Evolutionary conservation across 139 green algal species (phyloP), one percentile per base, ranked within the genome.

Genomic region (Chara braunii): DNA sequence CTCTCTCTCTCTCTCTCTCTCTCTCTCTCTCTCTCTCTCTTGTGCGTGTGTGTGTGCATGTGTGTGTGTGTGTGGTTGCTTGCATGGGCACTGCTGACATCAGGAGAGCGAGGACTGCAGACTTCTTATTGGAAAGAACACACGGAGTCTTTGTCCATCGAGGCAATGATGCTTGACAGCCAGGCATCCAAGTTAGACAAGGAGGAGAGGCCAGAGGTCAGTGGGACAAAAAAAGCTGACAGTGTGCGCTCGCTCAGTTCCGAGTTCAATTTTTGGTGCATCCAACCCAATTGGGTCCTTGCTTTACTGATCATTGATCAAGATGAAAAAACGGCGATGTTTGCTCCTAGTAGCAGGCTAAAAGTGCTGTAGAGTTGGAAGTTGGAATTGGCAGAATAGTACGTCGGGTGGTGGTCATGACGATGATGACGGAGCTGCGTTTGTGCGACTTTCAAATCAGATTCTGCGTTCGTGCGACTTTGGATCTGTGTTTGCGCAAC

Each of bases 91-190:
- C n/a, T n/a, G n/a, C n/a, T n/a, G n/a, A n/a, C n/a, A n/a, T n/a
- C 60, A 70, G 60, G 26, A 3, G 87, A 94, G 50, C 74, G 87
- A 1, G 22, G 58, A 2, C 70, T 37, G 9, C 83, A 92, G 64
- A 78, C 74, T 54, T 51, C 29, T 3, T 94, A 92, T 51, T 94
- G 87, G 87, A 57, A 68, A 35, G 77, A 92, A 52, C 85, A 94
- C 74, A 83, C 69, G 11, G 23, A 58, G 22, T 89, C n/a, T 63
- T 3, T 66, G 26, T 40, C 86, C 6, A 80, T 95, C 9, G 84
- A 95, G 58, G 79, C 81, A 0, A 95, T 95, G 88, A 95, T 95
- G 88, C 75, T 95, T 37, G 88, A 95, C 78, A 85, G 65, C 44
- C 70, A 85, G 43, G 88, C 88, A 8, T 35, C 55, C 1, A 62